Evolutionary conservation across 495 filamentous ascomycete genomes (phyloP), one percentile per base, ranked within the genome.

Genomic region (Stereocaulon alpinum): DNA sequence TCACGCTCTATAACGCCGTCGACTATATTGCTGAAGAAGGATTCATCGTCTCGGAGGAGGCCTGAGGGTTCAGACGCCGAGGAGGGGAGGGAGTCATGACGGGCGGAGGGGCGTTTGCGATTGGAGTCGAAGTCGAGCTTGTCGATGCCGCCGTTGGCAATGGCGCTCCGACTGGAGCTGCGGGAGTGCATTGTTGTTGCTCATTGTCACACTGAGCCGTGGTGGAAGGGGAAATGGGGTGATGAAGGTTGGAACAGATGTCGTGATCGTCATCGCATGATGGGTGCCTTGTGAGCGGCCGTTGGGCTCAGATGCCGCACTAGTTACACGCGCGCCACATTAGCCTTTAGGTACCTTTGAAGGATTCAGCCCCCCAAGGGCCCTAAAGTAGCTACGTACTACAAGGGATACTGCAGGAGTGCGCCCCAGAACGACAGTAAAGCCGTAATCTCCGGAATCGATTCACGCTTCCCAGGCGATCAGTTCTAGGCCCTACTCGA

Each of bases 51-150:
- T 17, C 67, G 62, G 27, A 72, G 68, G 68, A 73, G 59, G 58
- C 63, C 54, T 32, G 45, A 55, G 17, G 62, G 64, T 43, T 47
- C 60, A 29, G 63, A 66, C 18, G 63, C 56, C 29, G 63, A 65
- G 30, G 63, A 65, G 41, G 65, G 64, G 56, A 63, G 57, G 3
- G 65, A 61, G 18, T 71, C 69, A 56, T 58, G 56, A 47, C 77
- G 70, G 53, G 64, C 56, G 11, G 71, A 69, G 40, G 72, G 67
- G 14, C 74, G 70, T 24, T 37, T 52, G 29, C 75, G 74, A 66
- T 78, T 70, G 7, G 71, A 69, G 60, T 80, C 79, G 67, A 83
- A 86, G 70, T 86, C 83, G 58, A 82, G 80, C 69, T 82, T 83
- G 70, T 81, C 80, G 63, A 80, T 78, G 62, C 47, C 59, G 41